Base-by-base conservation (phyloP, 805 yeast species). In the Candida sonorensis region DNA sequence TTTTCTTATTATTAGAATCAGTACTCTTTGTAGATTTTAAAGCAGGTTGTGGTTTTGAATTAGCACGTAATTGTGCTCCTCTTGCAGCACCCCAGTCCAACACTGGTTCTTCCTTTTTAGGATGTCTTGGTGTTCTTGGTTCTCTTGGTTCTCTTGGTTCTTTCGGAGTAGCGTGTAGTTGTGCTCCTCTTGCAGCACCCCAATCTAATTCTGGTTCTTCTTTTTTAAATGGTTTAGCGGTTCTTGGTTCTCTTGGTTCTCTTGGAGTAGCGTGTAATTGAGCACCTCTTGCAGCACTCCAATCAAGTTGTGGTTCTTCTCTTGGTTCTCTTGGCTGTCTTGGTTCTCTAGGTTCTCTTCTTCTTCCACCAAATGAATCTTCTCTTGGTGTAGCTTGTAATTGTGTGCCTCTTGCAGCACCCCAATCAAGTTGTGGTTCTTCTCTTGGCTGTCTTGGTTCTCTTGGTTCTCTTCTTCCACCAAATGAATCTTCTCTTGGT, bases 201-300 rank as follows among this genome's bases (percentile, higher is more conserved):
- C 75, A 71, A 44, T 69, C 75, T 21, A 72, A 52, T 21, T 67
- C 69, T 29, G 75, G 73, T 47, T 69, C 78, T 48, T 66, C 72
- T 42, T 60, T 59, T 18, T 9, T 18, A n/a, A n/a, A n/a, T n/a
- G n/a, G n/a, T n/a, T n/a, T n/a, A n/a, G n/a, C n/a, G n/a, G n/a
- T 18, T 18, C 20, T 18, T 18, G 20, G 20, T 18, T 18, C 34
- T 46, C 44, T 17, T 35, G 46, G 20, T 43, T 44, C 32, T 48
- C 57, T 40, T 29, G 36, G 37, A 15, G 46, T 31, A 45, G 64
- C 42, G 35, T 36, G 33, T 3, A 37, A 35, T 14, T 38, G 33
- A 6, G 44, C 15, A 24, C 50, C 55, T 47, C 60, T 50, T 11
- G 51, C 59, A 17, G 61, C 38, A 20, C 62, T 61, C 75, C 75